Evolutionary conservation across 768 basidiomycete genomes (phyloP).

Genomic region (Phaeolepiota aurea): DNA sequence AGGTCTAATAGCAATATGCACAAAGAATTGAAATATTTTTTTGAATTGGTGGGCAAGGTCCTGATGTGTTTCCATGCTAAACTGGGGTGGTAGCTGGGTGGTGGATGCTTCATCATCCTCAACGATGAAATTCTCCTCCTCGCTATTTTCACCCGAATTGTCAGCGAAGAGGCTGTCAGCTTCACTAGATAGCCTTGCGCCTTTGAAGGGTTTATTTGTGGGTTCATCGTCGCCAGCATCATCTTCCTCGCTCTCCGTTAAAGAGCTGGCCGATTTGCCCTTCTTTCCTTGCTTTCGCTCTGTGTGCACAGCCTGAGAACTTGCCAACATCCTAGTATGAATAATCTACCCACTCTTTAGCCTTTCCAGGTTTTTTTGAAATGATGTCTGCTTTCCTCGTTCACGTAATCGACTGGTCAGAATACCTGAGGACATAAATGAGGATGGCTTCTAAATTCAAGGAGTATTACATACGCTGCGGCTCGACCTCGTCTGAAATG

Average conservation of each 20-base stretch:
- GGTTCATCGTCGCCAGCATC: slow-evolving; percentile 15
- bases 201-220: slow-evolving; percentile 34
- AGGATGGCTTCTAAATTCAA: slow-evolving; percentile 26
- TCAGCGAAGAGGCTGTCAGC: slow-evolving; percentile 26
- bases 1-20: slow-evolving; percentile 65
- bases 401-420: slow-evolving; percentile 54
- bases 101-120: slow-evolving; percentile 46
- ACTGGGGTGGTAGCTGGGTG: slow-evolving; percentile 59
- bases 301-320: slow-evolving; percentile 16
- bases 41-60: slow-evolving; percentile 78
- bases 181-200: slow-evolving; percentile 34
- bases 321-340: slow-evolving; percentile 6
- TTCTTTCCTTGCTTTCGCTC: slow-evolving; percentile 33
- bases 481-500: slow-evolving; percentile 37
- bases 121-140: slow-evolving; percentile 46
- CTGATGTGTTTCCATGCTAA: slow-evolving; percentile 74
- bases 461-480: slow-evolving; percentile 13
- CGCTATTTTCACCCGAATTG: slow-evolving; percentile 28
- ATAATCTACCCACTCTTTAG: slow-evolving; percentile 44
- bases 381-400: slow-evolving; percentile 50
- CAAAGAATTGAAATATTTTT: slow-evolving; percentile 80
- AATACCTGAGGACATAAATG: slow-evolving; percentile 34
- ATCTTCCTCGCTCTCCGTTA: slow-evolving; percentile 16
- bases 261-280: slow-evolving; percentile 16
- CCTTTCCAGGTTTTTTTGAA: slow-evolving; percentile 57